Conservation (phyloP, 345 rosid species). For the Laguncularia racemosa region DNA sequence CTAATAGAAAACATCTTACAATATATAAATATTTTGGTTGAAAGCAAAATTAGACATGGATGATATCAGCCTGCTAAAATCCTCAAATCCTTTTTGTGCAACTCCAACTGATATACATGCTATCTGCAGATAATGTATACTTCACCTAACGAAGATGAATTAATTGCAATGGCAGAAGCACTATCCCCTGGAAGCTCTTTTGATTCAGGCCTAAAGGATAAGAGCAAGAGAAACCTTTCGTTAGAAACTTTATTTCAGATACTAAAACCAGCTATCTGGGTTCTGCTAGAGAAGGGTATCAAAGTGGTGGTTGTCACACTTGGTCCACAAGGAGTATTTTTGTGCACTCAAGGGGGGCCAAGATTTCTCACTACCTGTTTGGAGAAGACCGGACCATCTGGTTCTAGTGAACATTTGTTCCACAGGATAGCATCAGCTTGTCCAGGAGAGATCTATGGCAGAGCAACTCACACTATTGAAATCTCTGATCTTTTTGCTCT, state of each 20-base stretch:
- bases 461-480: constrained; percentile 6
- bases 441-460: constrained; percentile 25
- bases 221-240: constrained; percentile 11
- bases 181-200: constrained; percentile 28
- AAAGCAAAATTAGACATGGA: too few relatives aligned
- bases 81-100: too few relatives aligned
- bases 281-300: constrained; percentile 66
- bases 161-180: constrained; percentile 78
- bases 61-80: too few relatives aligned
- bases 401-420: constrained; percentile 20
- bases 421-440: constrained; percentile 29
- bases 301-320: constrained; percentile 58
- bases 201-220: constrained; percentile 13
- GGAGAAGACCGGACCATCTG: constrained; percentile 9
- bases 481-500: constrained; percentile 26
- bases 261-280: constrained; percentile 56
- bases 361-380: constrained; percentile 14
- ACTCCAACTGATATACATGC: constrained; percentile 1
- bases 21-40: too few relatives aligned
- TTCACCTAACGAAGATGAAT: constrained; percentile 87
- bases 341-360: constrained; percentile 46
- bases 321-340: constrained; percentile 62
- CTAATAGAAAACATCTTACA: too few relatives aligned
- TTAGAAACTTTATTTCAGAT: constrained; percentile 27
- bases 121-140: constrained; percentile 43